Base-by-base conservation (phyloP, 306 rosid species). In the Dicorynia guianensis region DNA sequence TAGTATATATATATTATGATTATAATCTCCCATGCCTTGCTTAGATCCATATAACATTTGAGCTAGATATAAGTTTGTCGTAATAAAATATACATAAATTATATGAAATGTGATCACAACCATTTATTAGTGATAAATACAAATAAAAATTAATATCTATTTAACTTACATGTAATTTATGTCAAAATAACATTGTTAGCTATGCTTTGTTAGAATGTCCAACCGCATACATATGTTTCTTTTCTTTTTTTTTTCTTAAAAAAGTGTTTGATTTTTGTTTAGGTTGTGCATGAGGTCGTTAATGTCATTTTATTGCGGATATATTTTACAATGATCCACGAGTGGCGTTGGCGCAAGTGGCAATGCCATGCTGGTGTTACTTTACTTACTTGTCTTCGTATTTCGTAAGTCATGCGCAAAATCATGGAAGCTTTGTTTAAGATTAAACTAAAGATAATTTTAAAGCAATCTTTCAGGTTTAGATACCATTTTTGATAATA, bases 251-350 rank as follows among this genome's bases (percentile, higher is more conserved):
- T 18, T 2, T 44, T 7, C 10, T 11, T 19, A 50, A 15, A 1
- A 3, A 15, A 7, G 7, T 6, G 13, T 52, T 35, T 6, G 35
- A 69, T 36, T 12, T 44, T 1, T 58, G 19, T 44, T 7, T 67
- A 61, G 69, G 59, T 76, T 66, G 42, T 63, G 60, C 80, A 66
- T 67, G 65, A 75, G 72, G 57, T 64, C 64, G n/a, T 67, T 56
- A 77, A 38, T 77, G 70, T 59, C 69, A 20, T 77, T 46, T 68
- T 77, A 40, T 20, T 59, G 19, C 39, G 55, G 47, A 68, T 48
- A 39, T 59, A 42, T 60, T 61, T 61, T 44, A 67, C 69, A 59
- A 35, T 63, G 44, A 63, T 58, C 69, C 63, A 59, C 76, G 38
- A 60, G 70, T 68, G 62, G 52, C 49, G 20, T n/a, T 58, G 53